Percentiles rank a stretch among this genome's conserved stretches.
Evolutionary conservation across 345 rosid species (phyloP).

Genomic region (Brassica carinata): DNA sequence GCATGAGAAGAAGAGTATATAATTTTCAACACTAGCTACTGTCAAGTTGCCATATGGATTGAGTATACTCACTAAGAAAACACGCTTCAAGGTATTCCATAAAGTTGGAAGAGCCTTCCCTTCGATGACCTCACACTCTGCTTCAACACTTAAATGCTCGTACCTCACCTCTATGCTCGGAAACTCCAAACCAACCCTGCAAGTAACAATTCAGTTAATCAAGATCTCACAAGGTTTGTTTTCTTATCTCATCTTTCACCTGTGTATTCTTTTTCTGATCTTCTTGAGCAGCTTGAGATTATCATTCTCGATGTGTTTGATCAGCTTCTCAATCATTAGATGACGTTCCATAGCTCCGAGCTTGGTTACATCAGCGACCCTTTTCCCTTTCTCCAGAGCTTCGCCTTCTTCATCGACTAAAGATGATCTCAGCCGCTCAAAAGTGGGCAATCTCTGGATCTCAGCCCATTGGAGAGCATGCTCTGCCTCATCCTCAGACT

Average conservation of each 20-base stretch:
- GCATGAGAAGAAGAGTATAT: slow-evolving; percentile 9
- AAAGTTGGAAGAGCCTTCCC: slow-evolving; percentile 84
- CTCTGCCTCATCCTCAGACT: slow-evolving; percentile 43
- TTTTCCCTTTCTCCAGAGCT: slow-evolving; percentile 27
- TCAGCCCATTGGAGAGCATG: slow-evolving; percentile 62
- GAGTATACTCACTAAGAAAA: slow-evolving; percentile 52
- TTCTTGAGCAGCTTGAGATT: slow-evolving; percentile 58
- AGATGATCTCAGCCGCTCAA: slow-evolving; percentile 57
- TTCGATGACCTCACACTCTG: slow-evolving; percentile 62
- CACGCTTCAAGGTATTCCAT: slow-evolving; percentile 57
- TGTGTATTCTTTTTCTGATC: slow-evolving; percentile 54
- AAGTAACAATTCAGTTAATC: background rate
- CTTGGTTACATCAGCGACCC: slow-evolving; percentile 54
- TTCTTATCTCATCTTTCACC: slow-evolving; percentile 36
- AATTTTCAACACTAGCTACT: background rate
- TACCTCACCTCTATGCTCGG: slow-evolving; percentile 71
- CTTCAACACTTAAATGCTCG: slow-evolving; percentile 55
- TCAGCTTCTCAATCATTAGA: slow-evolving; percentile 60
- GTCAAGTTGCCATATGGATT: background rate
- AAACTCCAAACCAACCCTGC: slow-evolving; percentile 65
- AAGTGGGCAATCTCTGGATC: slow-evolving; percentile 71
- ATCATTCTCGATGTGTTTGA: slow-evolving; percentile 68
- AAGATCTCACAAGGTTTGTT: background rate
- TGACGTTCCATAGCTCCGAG: slow-evolving; percentile 60
- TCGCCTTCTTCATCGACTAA: slow-evolving; percentile 43